Base-by-base conservation (phyloP, 257 asterid species). In the Fraxinus cuspidata region DNA sequence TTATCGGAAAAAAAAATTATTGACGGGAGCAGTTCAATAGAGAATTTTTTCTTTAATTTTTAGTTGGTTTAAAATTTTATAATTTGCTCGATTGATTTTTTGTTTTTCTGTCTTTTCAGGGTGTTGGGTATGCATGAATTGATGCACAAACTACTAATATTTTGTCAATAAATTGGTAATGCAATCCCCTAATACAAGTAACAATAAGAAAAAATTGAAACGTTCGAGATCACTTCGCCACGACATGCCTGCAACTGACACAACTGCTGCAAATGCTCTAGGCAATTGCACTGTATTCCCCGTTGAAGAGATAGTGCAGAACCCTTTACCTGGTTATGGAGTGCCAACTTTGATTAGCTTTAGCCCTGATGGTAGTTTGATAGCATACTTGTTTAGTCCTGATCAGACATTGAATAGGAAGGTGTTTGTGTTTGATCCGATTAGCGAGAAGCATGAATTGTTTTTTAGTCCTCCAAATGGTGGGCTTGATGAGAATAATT, bases 401-500 rank as follows among this genome's bases (percentile, higher is more conserved):
- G 96, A 89, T 79, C 94, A 88, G 80, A 83, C 89, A 72, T 84
- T 94, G 86, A 89, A 78, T 76, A 84, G 97, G 78, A 88, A 89
- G 73, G 80, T 94, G 76, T 94, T 84, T 75, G 86, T 84, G 56
- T 88, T 89, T 85, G 92, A 94, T 88, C 89, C 87, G 74, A 91
- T 85, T 60, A 84, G 72, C 72, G 82, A 92, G 75, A 88, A 83
- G 74, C 96, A 90, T 73, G 97, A 92, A 37, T 75, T 92, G 83
- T 85, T 88, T 80, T 92, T 91, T 72, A 88, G 90, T 77, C 98
- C 97, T 44, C 88, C 90, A 1, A 96, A 91, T 86, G 99, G 99
- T n/a, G 99, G 99, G 21, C 96, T 92, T 79, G 97, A 91, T 27
- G 99, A 94, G 87, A 87, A 86, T 78, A 94, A 89, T 82, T 74